Evolutionary conservation across 163 green algal genomes (phyloP).

Genomic region (Scenedesmus sp.): DNA sequence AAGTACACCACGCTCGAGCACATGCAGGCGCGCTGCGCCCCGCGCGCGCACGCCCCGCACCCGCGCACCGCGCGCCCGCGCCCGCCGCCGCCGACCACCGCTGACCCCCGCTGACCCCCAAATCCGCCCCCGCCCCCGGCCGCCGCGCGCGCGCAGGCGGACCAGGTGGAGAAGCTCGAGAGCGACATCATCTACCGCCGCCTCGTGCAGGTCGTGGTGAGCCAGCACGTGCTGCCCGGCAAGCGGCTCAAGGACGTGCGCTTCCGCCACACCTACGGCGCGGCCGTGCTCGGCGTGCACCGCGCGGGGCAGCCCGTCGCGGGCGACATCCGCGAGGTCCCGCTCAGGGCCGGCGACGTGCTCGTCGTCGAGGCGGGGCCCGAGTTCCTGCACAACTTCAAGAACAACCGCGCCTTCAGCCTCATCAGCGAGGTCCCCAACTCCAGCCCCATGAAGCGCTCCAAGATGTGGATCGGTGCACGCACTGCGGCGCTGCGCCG

Average conservation of each 20-base stretch:
- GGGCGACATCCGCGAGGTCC: constrained; percentile 65
- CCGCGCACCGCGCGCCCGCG: too few relatives aligned
- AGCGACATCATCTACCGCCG: constrained; percentile 62
- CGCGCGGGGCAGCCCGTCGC: constrained; percentile 44
- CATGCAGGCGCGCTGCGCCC: constrained; percentile 51
- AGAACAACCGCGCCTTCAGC: constrained; percentile 63
- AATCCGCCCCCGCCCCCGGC: too few relatives aligned
- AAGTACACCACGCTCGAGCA: constrained; percentile 73
- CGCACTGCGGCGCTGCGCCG: too few relatives aligned
- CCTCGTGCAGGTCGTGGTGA: constrained; percentile 71
- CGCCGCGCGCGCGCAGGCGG: too few relatives aligned
- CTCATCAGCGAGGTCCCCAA: constrained; percentile 62
- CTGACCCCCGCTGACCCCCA: too few relatives aligned
- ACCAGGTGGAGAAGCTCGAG: constrained; percentile 71
- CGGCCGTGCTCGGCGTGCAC: constrained; percentile 81
- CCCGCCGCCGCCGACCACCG: too few relatives aligned
- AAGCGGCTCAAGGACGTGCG: constrained; percentile 55
- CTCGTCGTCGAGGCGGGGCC: constrained; percentile 74
- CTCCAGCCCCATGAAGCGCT: constrained; percentile 39
- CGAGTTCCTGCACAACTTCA: constrained; percentile 65
- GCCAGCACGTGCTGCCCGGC: constrained; percentile 57
- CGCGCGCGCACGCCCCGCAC: too few relatives aligned
- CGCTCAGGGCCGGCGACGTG: constrained; percentile 73
- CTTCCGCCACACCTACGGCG: constrained; percentile 79
- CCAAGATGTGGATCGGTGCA: constrained; percentile 45